phyloP scores from a whole-genome alignment of 1,139 yeast genomes.

The Eremothecium gossypii region DNA sequence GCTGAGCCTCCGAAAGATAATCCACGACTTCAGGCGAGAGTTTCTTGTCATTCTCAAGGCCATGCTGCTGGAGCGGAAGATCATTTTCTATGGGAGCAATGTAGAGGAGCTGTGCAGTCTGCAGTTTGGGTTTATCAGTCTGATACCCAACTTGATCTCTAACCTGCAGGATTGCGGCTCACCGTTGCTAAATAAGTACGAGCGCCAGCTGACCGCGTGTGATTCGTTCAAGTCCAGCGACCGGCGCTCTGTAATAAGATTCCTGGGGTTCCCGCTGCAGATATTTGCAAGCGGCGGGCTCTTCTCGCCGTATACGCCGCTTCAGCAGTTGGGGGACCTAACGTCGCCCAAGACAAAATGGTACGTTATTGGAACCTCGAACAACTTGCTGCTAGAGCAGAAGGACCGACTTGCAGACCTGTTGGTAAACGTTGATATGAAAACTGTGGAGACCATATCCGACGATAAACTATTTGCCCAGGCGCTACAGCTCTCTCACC shows the following conservation, averaged over 20 bases:
- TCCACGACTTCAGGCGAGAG: slow-evolving; percentile 50
- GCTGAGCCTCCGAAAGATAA: slow-evolving; percentile 57
- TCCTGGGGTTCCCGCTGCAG: slow-evolving; percentile 83
- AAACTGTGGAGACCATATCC: slow-evolving; percentile 39
- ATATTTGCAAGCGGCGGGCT: slow-evolving; percentile 79
- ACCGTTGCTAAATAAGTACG: slow-evolving; percentile 55
- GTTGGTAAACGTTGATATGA: slow-evolving; percentile 45
- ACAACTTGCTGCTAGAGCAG: slow-evolving; percentile 65
- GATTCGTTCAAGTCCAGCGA: slow-evolving; percentile 71
- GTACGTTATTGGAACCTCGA: slow-evolving; percentile 82
- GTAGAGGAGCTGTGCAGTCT: slow-evolving; percentile 72
- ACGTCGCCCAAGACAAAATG: slow-evolving; percentile 47
- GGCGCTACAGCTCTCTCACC: slow-evolving; percentile 44
- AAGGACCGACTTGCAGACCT: slow-evolving; percentile 48
- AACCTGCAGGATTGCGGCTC: slow-evolving; percentile 73
- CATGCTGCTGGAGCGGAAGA: slow-evolving; percentile 60
- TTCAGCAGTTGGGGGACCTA: slow-evolving; percentile 79
- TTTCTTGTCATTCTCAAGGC: slow-evolving; percentile 69
- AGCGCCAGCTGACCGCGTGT: slow-evolving; percentile 46
- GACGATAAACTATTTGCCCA: slow-evolving; percentile 32
- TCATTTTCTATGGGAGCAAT: slow-evolving; percentile 68
- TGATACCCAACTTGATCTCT: slow-evolving; percentile 69
- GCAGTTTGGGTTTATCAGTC: slow-evolving; percentile 52
- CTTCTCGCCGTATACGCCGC: slow-evolving; percentile 86
- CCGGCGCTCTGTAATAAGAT: slow-evolving; percentile 63